Evolutionary conservation across 352 stramenopile species (phyloP).

Genomic region (Stramenopiles sp.): DNA sequence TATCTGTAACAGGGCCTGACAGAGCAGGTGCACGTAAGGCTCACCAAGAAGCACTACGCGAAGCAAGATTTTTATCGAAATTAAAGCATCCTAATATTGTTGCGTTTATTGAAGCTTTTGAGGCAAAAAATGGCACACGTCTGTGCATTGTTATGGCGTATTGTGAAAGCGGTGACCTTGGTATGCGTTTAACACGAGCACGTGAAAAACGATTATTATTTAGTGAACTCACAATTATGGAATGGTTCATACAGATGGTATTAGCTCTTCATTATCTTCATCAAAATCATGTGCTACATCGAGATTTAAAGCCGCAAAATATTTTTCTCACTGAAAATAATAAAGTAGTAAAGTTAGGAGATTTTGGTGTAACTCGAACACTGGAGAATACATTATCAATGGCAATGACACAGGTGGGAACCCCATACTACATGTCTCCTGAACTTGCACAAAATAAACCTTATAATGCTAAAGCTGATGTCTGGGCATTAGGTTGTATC

Average conservation of each 20-base stretch:
- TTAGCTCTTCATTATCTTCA: conserved; percentile 53
- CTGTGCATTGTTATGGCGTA: conserved; percentile 70
- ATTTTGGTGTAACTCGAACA: conserved; percentile 41
- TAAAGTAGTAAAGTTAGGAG: conserved; percentile 33
- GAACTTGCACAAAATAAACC: conserved; percentile 51
- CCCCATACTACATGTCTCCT: conserved; percentile 53
- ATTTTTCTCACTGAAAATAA: conserved; percentile 27
- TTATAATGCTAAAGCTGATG: conserved; percentile 64
- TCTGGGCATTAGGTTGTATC: conserved; percentile 65
- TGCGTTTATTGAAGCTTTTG: conserved; percentile 47
- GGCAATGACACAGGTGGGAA: conserved; percentile 19
- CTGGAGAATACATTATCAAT: conserved; percentile 22
- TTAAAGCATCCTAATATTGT: conserved; percentile 56
- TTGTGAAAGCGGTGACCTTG: conserved; percentile 38
- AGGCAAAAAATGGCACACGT: conserved; percentile 22
- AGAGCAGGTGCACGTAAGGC: conserved; percentile 14
- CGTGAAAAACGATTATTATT: conserved; percentile 17
- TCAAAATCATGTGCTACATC: conserved; percentile 31
- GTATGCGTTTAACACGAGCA: conserved; percentile 13
- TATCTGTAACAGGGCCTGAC: conserved; percentile 24
- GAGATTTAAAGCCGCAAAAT: conserved; percentile 59
- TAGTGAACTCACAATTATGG: conserved; percentile 34
- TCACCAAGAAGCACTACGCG: conserved; percentile 14
- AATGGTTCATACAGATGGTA: conserved; percentile 50
- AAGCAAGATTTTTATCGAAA: conserved; percentile 38